Evolutionary conservation across 192 early-diverging fungal genomes (phyloP), one percentile per base, ranked within the genome.

Genomic region (Podila verticillata): DNA sequence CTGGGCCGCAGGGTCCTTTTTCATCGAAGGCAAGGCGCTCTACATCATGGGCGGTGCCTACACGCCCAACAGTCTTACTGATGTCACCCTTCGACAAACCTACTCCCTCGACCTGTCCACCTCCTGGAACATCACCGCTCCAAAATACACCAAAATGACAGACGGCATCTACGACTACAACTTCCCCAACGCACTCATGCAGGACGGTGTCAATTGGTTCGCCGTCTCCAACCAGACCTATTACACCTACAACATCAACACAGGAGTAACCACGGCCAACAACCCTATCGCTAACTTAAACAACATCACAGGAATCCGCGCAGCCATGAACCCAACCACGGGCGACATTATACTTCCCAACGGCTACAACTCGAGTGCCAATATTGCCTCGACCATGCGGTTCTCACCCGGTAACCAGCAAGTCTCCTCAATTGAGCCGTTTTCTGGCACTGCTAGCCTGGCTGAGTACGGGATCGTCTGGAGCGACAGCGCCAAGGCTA

Each of bases 31-130:
- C 17, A 34, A 61, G 8, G 28, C 47, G 3, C 26, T 70, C 47
- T 70, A 62, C n/a, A 70, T 70, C 36, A 15, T 39, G 29, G 68
- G 59, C 28, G 68, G 68, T 13, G 36, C 44, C 7, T 20, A 20
- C 7, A 54, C 13, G 12, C 19, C 30, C n/a, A 32, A 54, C 48
- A 17, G 47, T 6, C 12, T 8, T 26, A 58, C 66, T 0, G 26
- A 35, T 1, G 24, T 30, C 24, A 12, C 12, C 29, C 19, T 61
- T 13, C 36, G 17, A 51, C 58, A 70, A 35, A 30, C 68, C n/a
- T 70, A 61, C 35, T 3, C 12, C 7, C 34, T 70, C 35, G 60
- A 70, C 32, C 48, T 70, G 1, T 54, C 68, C 12, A 32, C 32
- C 32, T 70, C 68, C 4, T 70, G 68, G 68, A 70, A 34, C 32